Conservation (phyloP, 176 grass and related monocot genomes). For the Musa troglodytarum region DNA sequence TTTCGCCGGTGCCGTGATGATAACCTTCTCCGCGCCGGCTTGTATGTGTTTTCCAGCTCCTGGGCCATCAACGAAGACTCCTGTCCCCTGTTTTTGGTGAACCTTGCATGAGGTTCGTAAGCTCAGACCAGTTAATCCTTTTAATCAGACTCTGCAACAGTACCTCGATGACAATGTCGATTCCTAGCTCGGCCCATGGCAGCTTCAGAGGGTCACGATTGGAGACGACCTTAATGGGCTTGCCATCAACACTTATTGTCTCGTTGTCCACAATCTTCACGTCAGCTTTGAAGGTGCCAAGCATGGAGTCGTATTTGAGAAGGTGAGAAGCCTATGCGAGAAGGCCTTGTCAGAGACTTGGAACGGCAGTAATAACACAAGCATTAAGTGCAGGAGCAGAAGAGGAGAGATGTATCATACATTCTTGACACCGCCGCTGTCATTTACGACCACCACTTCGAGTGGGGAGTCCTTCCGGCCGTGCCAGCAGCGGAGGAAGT, state of each 20-base stretch:
- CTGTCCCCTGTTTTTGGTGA: conserved; percentile 57
- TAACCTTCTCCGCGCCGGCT: conserved; percentile 93
- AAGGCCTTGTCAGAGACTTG: not conserved
- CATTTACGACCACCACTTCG: conserved; percentile 78
- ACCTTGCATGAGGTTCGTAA: not conserved
- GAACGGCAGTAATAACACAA: no score
- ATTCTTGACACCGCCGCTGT: conserved; percentile 90
- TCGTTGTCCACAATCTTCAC: conserved; percentile 74
- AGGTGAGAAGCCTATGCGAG: conserved; percentile 79
- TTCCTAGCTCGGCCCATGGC: conserved; percentile 85
- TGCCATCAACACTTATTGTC: conserved; percentile 93
- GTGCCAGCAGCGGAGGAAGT: conserved; percentile 99
- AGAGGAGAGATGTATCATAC: conserved; percentile 26
- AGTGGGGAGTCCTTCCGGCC: conserved; percentile 80
- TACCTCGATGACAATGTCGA: conserved; percentile 98
- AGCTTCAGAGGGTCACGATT: conserved; percentile 84
- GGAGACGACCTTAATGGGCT: conserved; percentile 71
- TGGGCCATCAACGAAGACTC: conserved; percentile 90
- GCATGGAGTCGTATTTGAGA: conserved; percentile 97
- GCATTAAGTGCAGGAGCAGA: not conserved
- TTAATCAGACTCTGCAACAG: not conserved
- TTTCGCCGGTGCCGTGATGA: conserved; percentile 98
- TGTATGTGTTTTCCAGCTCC: conserved; percentile 98
- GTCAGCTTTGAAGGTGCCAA: conserved; percentile 90
- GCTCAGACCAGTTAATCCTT: not conserved